Base-by-base conservation (phyloP, 73 alveolate genomes). In the Breviolum minutum region DNA sequence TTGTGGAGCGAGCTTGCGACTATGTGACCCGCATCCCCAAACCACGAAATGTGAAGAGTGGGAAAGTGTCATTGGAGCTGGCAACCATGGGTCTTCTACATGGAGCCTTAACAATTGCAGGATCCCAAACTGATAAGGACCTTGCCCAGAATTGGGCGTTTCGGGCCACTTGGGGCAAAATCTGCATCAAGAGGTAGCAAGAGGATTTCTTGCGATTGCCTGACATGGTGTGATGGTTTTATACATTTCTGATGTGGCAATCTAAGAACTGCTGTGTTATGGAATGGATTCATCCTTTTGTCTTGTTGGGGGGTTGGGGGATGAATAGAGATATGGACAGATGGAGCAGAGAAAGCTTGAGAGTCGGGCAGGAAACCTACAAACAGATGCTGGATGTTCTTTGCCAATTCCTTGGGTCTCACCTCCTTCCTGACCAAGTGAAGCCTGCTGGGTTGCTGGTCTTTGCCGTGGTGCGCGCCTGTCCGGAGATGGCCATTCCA, bases 1-100 rank as follows among this genome's bases (percentile, higher is more conserved):
- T 91, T 20, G 97, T 91, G 30, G 88, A 91, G 66, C 97, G 97
- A 6, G 97, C 97, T 77, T 91, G 97, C 32, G 97, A 91, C 88
- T 91, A 91, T 48, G 97, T 91, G 79, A 71, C 97, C 8, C 73
- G 97, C 27, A 91, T 91, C 32, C 97, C 97, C 20, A 91, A 91
- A 76, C 88, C 97, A 9, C 97, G 97, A 14, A 87, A 74, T 32
- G 97, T 79, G 79, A 91, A 91, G 85, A 77, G 63, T 13, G 88
- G 97, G 69, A 70, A 70, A 63, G 61, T 91, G 63, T 91, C 97
- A 10, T 40, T 91, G 64, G 97, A 91, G 80, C 63, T 84, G 73
- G 93, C 93, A 26, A 70, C 88, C 88, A 91, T 79, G 68, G 97
- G 97, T 63, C 66, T 91, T 87, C 66, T 91, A 26, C 97, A 91